Evolutionary conservation across 2,329 filamentous ascomycete genomes (phyloP).

Genomic region (Thelonectria olida): DNA sequence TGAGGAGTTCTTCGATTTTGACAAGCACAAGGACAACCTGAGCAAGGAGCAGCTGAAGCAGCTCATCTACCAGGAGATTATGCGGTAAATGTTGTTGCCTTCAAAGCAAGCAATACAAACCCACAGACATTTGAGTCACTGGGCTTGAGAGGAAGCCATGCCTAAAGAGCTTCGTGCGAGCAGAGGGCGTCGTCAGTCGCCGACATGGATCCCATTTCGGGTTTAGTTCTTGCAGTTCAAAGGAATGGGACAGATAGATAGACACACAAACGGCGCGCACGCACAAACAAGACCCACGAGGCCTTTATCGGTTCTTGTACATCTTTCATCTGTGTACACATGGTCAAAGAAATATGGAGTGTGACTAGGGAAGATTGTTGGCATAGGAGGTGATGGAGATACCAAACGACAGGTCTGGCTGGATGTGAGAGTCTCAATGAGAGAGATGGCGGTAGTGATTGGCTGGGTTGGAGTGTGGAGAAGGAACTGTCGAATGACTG

Average conservation of each 20-base stretch:
- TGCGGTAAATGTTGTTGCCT: conserved; percentile 55
- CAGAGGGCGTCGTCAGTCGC: conserved; percentile 6
- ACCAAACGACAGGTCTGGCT: conserved; percentile 1
- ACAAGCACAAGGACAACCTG: conserved; percentile 99
- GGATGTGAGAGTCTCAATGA: not conserved
- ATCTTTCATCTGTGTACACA: conserved; percentile 9
- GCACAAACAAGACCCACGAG: conserved; percentile 19
- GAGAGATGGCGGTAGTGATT: not conserved
- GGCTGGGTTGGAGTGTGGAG: not conserved
- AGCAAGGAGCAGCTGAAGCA: conserved; percentile 99
- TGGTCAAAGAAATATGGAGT: conserved; percentile 11
- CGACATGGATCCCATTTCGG: conserved; percentile 17
- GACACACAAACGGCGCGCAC: conserved; percentile 28
- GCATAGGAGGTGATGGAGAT: conserved; percentile 7
- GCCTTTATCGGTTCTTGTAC: conserved; percentile 17
- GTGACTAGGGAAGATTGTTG: conserved; percentile 7
- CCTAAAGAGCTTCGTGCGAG: not conserved
- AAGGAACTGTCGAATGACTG: conserved; percentile 1
- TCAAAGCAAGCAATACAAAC: not conserved
- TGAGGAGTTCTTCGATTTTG: conserved; percentile 99
- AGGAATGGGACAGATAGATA: conserved; percentile 30
- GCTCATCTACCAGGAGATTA: conserved; percentile 98
- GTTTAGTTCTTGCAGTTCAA: conserved; percentile 11
- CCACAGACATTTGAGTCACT: not conserved
- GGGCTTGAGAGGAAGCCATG: not conserved